These are phyloP conservation scores for Plasmodium adleri DNA, from an alignment of 169 alveolate species.

Conservation along the genomic window DNA sequence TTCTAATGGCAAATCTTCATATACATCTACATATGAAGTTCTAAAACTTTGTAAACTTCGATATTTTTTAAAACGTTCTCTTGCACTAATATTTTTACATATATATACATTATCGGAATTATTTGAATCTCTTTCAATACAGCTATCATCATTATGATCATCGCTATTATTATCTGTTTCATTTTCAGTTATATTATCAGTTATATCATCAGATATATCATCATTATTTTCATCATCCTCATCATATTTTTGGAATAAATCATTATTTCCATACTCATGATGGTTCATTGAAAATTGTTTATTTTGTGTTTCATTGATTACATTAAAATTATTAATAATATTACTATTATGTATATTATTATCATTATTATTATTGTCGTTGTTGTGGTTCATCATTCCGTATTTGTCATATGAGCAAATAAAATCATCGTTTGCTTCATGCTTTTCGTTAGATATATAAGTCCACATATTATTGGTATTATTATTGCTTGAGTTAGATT, in stretches of 20 bases:
- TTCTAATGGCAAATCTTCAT: constrained; percentile 92
- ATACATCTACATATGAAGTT: constrained; percentile 94
- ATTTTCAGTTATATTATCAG: constrained; percentile 7
- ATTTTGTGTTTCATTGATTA: too few relatives aligned
- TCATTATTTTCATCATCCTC: not conserved
- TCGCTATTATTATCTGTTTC: not conserved
- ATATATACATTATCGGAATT: constrained; percentile 34
- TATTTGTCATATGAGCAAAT: constrained; percentile 45
- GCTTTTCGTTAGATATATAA: constrained; percentile 66
- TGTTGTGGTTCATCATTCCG: constrained; percentile 7
- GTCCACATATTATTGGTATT: constrained; percentile 17
- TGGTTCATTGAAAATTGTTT: too few relatives aligned
- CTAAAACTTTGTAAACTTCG: constrained; percentile 92
- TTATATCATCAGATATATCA: not conserved
- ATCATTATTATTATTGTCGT: not conserved
- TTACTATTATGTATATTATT: not conserved
- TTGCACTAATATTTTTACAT: constrained; percentile 74
- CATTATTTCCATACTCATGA: too few relatives aligned
- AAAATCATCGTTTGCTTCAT: constrained; percentile 33
- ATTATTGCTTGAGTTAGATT: not conserved
- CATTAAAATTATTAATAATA: too few relatives aligned
- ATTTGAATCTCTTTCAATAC: constrained; percentile 33
- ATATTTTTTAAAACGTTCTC: constrained; percentile 91
- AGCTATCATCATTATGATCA: not conserved
- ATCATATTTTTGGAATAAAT: too few relatives aligned